A percentile compares a stretch with the other conserved stretches of the same genome.
These are phyloP conservation scores for Lenzites betulinus DNA, from an alignment of 768 basidiomycete genomes.

Conservation along the genomic window DNA sequence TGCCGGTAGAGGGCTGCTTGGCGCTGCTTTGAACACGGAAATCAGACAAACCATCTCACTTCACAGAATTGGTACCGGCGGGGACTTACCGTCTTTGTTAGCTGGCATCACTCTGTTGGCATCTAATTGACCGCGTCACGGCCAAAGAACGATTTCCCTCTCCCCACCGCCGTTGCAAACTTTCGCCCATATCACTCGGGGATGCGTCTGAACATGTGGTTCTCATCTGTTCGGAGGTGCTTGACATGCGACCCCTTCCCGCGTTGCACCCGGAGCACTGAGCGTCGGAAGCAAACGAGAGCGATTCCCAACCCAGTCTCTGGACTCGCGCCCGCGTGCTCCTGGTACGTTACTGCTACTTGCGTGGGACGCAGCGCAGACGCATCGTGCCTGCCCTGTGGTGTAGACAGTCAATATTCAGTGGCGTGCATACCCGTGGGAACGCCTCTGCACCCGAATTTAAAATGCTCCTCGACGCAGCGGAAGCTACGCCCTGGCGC, in stretches of 20 bases:
- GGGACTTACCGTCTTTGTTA: constrained; percentile 15
- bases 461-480: too few species aligned
- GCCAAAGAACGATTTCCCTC: background rate
- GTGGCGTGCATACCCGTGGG: background rate
- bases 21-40: constrained; percentile 7
- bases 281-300: too few species aligned
- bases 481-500: too few species aligned
- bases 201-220: background rate
- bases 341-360: too few species aligned
- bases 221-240: too few species aligned
- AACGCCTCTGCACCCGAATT: background rate
- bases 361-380: too few species aligned
- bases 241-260: too few species aligned
- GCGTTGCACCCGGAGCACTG: too few species aligned
- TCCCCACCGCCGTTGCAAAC: background rate
- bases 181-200: background rate
- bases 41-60: constrained; percentile 15
- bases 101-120: constrained; percentile 6
- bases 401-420: background rate
- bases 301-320: too few species aligned
- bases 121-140: constrained; percentile 9
- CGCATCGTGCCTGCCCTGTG: too few species aligned
- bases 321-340: too few species aligned
- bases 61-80: background rate
- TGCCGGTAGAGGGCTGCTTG: constrained; percentile 1